Evolutionary conservation across 352 stramenopile species (phyloP).

Genomic region (Globisporangium irregulare): DNA sequence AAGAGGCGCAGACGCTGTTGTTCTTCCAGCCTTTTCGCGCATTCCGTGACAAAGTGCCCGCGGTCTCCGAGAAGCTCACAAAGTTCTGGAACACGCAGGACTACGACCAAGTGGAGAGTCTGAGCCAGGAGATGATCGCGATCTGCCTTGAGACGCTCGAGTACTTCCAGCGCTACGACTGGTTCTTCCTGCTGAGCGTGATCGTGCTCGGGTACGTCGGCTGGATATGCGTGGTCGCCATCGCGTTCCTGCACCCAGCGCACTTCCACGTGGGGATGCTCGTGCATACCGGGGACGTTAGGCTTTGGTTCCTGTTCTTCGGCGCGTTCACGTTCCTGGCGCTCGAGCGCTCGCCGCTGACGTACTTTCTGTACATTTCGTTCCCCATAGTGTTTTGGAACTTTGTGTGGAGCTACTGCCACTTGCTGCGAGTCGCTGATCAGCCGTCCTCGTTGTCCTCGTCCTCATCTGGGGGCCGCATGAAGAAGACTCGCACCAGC

Average conservation of each 20-base stretch:
- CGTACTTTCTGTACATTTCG: constrained; percentile 74
- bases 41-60: constrained; percentile 42
- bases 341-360: constrained; percentile 62
- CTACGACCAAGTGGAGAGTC: constrained; percentile 34
- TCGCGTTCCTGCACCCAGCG: constrained; percentile 52
- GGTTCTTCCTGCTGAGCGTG: constrained; percentile 72
- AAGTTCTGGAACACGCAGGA: constrained; percentile 17
- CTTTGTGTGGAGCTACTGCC: constrained; percentile 45
- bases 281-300: constrained; percentile 1
- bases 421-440: constrained; percentile 20
- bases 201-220: constrained; percentile 76
- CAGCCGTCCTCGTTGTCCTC: not conserved
- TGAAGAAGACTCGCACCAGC: constrained; percentile 2
- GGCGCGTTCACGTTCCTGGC: constrained; percentile 33
- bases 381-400: constrained; percentile 72
- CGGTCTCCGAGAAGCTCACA: constrained; percentile 28
- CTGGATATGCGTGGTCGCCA: constrained; percentile 64
- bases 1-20: constrained; percentile 53
- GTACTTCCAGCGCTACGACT: constrained; percentile 86
- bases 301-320: constrained; percentile 34
- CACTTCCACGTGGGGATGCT: constrained; percentile 31
- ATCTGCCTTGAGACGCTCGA: constrained; percentile 70
- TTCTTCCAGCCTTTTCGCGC: constrained; percentile 52
- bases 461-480: not conserved
- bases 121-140: constrained; percentile 66